A percentile compares a stretch with the other conserved stretches of the same genome.
Evolutionary conservation across 192 early-diverging fungal genomes (phyloP).

Genomic region (Chytriomyces sp.): DNA sequence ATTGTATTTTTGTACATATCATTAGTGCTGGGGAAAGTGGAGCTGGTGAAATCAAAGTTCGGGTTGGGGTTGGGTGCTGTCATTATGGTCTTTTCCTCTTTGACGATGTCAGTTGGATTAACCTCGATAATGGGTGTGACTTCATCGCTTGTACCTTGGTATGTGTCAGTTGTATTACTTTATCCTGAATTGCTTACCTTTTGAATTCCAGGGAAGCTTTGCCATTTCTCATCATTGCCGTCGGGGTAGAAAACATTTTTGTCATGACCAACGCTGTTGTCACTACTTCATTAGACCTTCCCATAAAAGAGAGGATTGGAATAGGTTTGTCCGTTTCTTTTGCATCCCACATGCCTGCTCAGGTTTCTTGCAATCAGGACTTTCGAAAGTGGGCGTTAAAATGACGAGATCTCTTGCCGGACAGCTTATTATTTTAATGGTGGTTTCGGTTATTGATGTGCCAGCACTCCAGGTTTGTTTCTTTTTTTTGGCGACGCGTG

Average conservation of each 20-base stretch:
- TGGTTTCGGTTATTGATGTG: conserved; percentile 64
- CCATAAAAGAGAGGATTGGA: conserved; percentile 75
- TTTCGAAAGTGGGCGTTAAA: conserved; percentile 70
- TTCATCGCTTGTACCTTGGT: conserved; percentile 71
- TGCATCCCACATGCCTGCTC: background rate
- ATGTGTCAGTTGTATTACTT: conserved; percentile 22
- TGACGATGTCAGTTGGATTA: conserved; percentile 70
- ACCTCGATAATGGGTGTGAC: conserved; percentile 64
- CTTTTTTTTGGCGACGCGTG: conserved; percentile 7
- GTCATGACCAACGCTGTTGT: conserved; percentile 76
- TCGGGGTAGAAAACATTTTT: conserved; percentile 80
- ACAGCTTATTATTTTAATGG: conserved; percentile 61
- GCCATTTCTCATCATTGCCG: conserved; percentile 71
- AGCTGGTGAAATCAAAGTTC: conserved; percentile 79
- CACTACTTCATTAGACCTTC: conserved; percentile 69
- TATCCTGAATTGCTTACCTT: background rate
- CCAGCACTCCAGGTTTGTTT: conserved; percentile 60
- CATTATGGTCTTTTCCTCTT: conserved; percentile 64
- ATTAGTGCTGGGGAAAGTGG: conserved; percentile 64
- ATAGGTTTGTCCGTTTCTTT: conserved; percentile 46
- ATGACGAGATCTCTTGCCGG: conserved; percentile 64
- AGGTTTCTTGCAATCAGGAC: conserved; percentile 41
- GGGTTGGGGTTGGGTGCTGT: conserved; percentile 72
- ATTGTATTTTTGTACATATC: conserved; percentile 75
- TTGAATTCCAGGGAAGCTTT: conserved; percentile 62